Conservation (phyloP, 371 early-diverging fungal genomes). For the Saksenaea vasiformis region DNA sequence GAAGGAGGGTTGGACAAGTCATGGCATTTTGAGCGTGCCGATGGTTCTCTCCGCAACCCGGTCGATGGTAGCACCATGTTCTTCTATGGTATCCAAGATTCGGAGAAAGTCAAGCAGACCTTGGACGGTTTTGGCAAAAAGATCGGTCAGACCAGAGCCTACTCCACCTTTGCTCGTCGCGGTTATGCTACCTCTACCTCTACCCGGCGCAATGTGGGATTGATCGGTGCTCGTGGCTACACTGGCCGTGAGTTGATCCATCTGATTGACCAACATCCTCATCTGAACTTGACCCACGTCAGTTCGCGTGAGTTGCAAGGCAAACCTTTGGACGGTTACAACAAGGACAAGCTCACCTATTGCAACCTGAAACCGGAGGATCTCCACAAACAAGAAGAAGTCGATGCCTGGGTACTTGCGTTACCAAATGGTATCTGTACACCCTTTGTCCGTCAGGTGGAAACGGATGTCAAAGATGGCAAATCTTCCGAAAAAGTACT, state of each 20-base stretch:
- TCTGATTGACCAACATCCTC: constrained; percentile 85
- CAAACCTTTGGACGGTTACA: constrained; percentile 78
- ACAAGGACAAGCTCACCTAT: constrained; percentile 68
- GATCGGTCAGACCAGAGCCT: constrained; percentile 25
- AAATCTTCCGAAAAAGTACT: constrained; percentile 63
- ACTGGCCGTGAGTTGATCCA: constrained; percentile 94
- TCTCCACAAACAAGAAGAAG: constrained; percentile 65
- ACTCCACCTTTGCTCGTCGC: constrained; percentile 52
- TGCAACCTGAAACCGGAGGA: constrained; percentile 80
- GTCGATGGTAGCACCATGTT: constrained; percentile 77
- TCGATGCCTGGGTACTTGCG: constrained; percentile 94
- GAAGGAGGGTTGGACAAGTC: constrained; percentile 56
- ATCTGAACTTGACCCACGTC: constrained; percentile 83
- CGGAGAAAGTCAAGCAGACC: constrained; percentile 66
- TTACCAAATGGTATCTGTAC: constrained; percentile 91
- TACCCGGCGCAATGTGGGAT: constrained; percentile 68
- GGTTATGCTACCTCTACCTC: constrained; percentile 57
- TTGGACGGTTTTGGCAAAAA: constrained; percentile 32
- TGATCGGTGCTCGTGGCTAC: constrained; percentile 96
- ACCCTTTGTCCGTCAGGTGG: constrained; percentile 88
- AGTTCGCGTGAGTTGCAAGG: constrained; percentile 93
- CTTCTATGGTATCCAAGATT: constrained; percentile 88
- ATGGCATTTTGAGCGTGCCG: constrained; percentile 95
- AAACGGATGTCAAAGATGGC: constrained; percentile 52
- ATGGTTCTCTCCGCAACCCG: constrained; percentile 74